Evolutionary conservation across 2,329 filamentous ascomycete genomes (phyloP), one percentile per base, ranked within the genome.

Genomic region (Diatrype stigma): DNA sequence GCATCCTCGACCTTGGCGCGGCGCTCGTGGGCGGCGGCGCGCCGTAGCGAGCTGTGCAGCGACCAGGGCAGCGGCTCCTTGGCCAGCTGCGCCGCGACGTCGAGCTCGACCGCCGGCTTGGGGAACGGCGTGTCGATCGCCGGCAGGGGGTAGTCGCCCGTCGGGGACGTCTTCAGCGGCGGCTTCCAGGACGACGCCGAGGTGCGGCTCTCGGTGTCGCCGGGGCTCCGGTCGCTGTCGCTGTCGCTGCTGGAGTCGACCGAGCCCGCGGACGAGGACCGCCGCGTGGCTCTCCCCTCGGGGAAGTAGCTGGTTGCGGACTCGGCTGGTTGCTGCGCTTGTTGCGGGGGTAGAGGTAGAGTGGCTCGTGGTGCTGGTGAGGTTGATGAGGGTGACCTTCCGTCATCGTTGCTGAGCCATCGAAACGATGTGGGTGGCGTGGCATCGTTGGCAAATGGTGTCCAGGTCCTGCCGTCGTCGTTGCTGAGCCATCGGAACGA

Each of bases 21-120:
- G 14, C 30, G 38, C 7, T 54, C 44, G 7, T 42, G 28, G n/a
- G 50, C 48, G 16, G 60, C 62, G 4, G 60, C 60, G 44, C 62
- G 62, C 50, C 58, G 51, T 8, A 67, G 48, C 45, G 62, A 65
- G 48, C 60, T 59, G 54, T 64, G 56, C 4, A 62, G 55, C 3
- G 63, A 65, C 45, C 61, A 57, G 48, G 62, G 61, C 19, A 57
- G 53, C 2, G 65, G 63, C 50, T 60, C 53, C 56, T 56, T 62
- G 32, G 59, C 59, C n/a, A 67, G 60, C 49, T 66, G 64, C 28
- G 50, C 48, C 7, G 60, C 62, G 46, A 67, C 57, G 57, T 67
- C 60, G 28, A 67, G 52, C 21, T 67, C 61, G 21, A 53, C 55
- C 17, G 51, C 45, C 0, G 64, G 63, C 40, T 54, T 48, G 10